A percentile compares a stretch with the other conserved stretches of the same genome.
These are phyloP conservation scores for Erodium texanum DNA, from an alignment of 441 rosid species.

Conservation along the genomic window DNA sequence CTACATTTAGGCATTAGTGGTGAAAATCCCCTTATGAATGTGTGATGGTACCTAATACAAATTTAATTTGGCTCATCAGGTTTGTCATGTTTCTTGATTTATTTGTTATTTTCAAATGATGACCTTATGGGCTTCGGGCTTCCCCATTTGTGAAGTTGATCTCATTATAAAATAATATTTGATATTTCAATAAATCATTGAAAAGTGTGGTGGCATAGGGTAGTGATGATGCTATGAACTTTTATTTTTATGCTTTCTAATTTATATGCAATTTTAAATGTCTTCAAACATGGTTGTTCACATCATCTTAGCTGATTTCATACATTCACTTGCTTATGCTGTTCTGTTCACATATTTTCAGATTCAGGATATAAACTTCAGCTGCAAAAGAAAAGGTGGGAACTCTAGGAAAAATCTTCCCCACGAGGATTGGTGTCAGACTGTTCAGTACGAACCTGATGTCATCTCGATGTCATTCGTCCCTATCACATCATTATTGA, in stretches of 20 bases:
- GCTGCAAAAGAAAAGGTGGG: constrained; percentile 87
- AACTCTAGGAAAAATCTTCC: constrained; percentile 39
- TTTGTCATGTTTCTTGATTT: neutral
- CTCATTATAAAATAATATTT: neutral
- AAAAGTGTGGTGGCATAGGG: neutral
- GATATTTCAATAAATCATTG: neutral
- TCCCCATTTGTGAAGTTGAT: neutral
- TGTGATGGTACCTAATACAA: neutral
- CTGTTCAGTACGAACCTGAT: constrained; percentile 83
- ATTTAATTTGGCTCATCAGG: neutral
- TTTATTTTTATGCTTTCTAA: neutral
- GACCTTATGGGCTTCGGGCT: neutral
- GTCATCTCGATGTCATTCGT: constrained; percentile 83
- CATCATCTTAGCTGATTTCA: neutral
- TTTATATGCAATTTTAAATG: neutral
- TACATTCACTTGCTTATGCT: neutral
- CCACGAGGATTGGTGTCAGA: constrained; percentile 79
- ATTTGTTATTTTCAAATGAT: neutral
- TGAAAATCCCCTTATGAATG: neutral
- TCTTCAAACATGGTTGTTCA: neutral
- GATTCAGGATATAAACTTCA: constrained; percentile 59
- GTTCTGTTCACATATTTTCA: neutral
- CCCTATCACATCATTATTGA: constrained; percentile 84
- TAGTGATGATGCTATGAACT: neutral
- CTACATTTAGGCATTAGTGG: neutral